phyloP scores from a whole-genome alignment of 331 rosid genomes.

The Stylosanthes scabra region DNA sequence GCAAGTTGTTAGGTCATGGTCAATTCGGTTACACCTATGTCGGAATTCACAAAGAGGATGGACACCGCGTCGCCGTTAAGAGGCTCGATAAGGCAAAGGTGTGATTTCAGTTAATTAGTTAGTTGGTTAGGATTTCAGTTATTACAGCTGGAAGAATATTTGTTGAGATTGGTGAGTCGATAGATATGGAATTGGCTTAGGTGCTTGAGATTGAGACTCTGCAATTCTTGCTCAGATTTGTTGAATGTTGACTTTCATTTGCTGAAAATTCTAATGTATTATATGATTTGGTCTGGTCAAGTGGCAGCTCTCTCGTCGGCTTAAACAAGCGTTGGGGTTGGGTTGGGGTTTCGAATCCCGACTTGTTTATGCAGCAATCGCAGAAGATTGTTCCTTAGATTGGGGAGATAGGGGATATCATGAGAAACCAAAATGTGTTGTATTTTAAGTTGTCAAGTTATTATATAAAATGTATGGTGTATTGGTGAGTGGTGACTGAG shows the following conservation, averaged over 20 bases:
- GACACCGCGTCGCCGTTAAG: slow-evolving; percentile 89
- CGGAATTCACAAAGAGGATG: slow-evolving; percentile 64
- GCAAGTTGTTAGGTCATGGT: slow-evolving; percentile 80
- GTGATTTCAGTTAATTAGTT: neutral
- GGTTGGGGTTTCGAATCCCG: too few species aligned
- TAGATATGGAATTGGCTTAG: neutral
- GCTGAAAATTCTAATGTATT: slow-evolving; percentile 5
- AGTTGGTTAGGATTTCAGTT: neutral
- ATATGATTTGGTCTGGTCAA: neutral
- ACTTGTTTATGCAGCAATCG: too few species aligned
- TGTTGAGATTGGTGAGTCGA: neutral
- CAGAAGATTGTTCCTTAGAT: too few species aligned
- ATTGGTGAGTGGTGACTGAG: neutral
- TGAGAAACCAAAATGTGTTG: too few species aligned
- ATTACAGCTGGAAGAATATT: neutral
- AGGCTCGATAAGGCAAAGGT: slow-evolving; percentile 82
- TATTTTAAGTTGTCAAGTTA: too few species aligned
- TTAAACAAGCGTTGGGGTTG: too few species aligned
- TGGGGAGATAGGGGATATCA: too few species aligned
- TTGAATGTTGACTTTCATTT: slow-evolving; percentile 17
- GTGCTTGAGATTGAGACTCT: neutral
- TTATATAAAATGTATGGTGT: too few species aligned
- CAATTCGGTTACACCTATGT: slow-evolving; percentile 86
- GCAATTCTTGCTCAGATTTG: neutral
- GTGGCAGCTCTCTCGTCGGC: too few species aligned